A percentile compares a stretch with the other conserved stretches of the same genome.
Evolutionary conservation across 2,329 filamentous ascomycete species (phyloP).

Genomic region (Pseudogymnoascus sp.): DNA sequence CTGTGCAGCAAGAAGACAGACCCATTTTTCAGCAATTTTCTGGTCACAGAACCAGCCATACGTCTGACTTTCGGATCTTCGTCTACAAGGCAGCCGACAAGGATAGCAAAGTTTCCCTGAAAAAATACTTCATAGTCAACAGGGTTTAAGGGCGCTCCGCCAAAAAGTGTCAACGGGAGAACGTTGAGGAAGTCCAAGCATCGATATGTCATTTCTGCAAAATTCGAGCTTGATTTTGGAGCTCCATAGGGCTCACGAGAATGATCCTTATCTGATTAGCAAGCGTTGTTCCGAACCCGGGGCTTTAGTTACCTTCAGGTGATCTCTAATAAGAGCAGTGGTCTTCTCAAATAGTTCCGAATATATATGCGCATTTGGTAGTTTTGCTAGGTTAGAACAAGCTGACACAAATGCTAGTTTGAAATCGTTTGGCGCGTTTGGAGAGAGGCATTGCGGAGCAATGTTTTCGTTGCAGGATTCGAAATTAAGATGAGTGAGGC

Average conservation of each 20-base stretch:
- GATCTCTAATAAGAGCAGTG: conserved; percentile 48
- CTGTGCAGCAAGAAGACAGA: conserved; percentile 21
- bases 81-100: conserved; percentile 25
- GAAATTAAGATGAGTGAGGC: conserved; percentile 54
- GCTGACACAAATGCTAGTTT: conserved; percentile 57
- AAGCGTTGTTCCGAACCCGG: neutral
- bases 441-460: conserved; percentile 48
- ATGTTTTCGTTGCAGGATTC: conserved; percentile 52
- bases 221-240: conserved; percentile 36
- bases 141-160: conserved; percentile 32
- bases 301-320: conserved; percentile 43
- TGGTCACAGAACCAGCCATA: conserved; percentile 23
- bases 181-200: conserved; percentile 52
- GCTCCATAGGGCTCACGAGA: conserved; percentile 34
- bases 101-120: conserved; percentile 25
- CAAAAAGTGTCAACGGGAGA: conserved; percentile 44
- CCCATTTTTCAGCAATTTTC: conserved; percentile 24
- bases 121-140: conserved; percentile 31
- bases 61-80: conserved; percentile 29
- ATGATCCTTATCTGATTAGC: conserved; percentile 14
- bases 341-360: conserved; percentile 48
- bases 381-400: conserved; percentile 54
- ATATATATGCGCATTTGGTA: conserved; percentile 43
- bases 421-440: conserved; percentile 51
- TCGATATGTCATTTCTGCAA: conserved; percentile 40